phyloP scores from a whole-genome alignment of 2,329 filamentous ascomycete species.

The Aspergillus tubingensis region DNA sequence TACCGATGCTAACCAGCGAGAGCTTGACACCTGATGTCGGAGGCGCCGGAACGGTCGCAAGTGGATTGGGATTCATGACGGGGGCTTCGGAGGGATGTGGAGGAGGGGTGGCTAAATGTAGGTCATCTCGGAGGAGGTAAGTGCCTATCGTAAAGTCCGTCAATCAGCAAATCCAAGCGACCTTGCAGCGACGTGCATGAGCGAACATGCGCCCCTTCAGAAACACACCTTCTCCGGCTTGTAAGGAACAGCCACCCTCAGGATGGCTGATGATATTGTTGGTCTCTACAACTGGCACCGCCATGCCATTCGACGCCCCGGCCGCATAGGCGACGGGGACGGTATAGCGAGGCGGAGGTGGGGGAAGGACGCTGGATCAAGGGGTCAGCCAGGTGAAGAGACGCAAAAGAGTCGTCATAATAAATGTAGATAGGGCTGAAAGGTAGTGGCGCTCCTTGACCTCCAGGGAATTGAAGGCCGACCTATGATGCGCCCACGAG shows the following conservation, averaged over 20 bases:
- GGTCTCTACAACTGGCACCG: constrained; percentile 81
- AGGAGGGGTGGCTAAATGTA: constrained; percentile 89
- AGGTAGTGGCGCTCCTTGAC: not conserved
- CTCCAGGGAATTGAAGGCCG: not conserved
- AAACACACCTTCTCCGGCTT: constrained; percentile 81
- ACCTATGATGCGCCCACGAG: not conserved
- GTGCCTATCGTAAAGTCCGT: constrained; percentile 62
- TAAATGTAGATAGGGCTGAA: not conserved
- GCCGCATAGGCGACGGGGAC: constrained; percentile 72
- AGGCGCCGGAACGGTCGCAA: constrained; percentile 81
- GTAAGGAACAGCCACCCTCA: constrained; percentile 81
- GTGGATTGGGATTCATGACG: constrained; percentile 81
- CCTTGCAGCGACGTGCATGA: not conserved
- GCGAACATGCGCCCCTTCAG: not conserved
- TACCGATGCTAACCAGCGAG: constrained; percentile 72
- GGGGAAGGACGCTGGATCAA: constrained; percentile 70
- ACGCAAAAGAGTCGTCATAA: constrained; percentile 12
- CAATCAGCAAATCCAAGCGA: constrained; percentile 2
- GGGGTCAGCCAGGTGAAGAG: constrained; percentile 18
- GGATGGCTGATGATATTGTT: constrained; percentile 85
- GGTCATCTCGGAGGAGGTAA: constrained; percentile 85
- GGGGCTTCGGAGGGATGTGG: constrained; percentile 94
- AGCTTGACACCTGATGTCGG: constrained; percentile 82
- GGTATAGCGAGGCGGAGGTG: constrained; percentile 83
- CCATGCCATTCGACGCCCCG: constrained; percentile 66